Evolutionary conservation across 768 basidiomycete species (phyloP).

Genomic region (Termitomyces sp.): DNA sequence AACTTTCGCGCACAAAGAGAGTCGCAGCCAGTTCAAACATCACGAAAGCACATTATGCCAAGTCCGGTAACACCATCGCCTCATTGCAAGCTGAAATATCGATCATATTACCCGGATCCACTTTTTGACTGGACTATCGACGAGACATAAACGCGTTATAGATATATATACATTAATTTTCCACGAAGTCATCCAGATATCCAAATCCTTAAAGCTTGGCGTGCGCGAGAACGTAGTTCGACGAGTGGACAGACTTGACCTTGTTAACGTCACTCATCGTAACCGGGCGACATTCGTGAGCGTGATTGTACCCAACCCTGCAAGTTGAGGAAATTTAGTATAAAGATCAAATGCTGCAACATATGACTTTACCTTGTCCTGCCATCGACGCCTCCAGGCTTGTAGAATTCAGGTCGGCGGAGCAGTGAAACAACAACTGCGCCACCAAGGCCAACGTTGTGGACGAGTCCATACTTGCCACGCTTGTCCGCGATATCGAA

Average conservation of each 20-base stretch:
- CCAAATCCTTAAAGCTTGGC: constrained; percentile 34
- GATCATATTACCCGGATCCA: not conserved
- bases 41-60: not conserved
- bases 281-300: constrained; percentile 56
- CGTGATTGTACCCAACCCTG: constrained; percentile 82
- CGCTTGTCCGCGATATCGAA: constrained; percentile 58
- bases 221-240: constrained; percentile 40
- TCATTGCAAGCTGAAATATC: not conserved
- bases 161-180: not conserved
- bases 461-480: constrained; percentile 77
- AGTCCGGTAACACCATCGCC: too few species aligned
- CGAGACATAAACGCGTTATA: not conserved
- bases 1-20: not conserved
- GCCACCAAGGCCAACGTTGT: constrained; percentile 81
- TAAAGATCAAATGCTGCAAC: not conserved
- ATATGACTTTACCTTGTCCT: constrained; percentile 43
- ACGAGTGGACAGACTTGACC: constrained; percentile 66
- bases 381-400: constrained; percentile 62
- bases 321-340: not conserved
- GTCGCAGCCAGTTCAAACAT: not conserved
- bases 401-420: constrained; percentile 73
- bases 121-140: not conserved
- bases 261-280: constrained; percentile 65
- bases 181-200: not conserved
- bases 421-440: constrained; percentile 75